Evolutionary conservation across 2,329 filamentous ascomycete genomes (phyloP), one percentile per base, ranked within the genome.

Genomic region (Fusarium phyllophilum): DNA sequence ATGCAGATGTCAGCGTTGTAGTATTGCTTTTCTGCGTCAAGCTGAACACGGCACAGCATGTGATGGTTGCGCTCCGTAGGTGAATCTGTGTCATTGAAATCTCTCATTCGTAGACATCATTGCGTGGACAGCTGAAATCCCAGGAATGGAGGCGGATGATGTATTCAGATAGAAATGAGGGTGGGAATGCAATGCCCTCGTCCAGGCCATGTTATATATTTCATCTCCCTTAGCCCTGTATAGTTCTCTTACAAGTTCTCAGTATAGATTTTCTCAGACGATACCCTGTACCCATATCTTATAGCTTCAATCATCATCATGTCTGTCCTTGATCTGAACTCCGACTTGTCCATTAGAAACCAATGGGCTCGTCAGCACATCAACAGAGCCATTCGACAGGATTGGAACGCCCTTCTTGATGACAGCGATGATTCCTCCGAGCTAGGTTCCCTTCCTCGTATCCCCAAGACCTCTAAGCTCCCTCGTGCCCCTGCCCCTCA

Each of bases 331-430:
- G 29, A 64, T 22, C 9, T 36, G 3, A 64, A 51, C 24, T 38
- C 33, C 2, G 36, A 51, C 11, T 31, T 64, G 41, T 64, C 62
- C 18, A 49, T 64, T 17, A 29, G 62, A 33, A 64, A 64, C 22
- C 62, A 64, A 33, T 64, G 62, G 62, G 56, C 62, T 44, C 56
- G 44, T 8, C 62, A 64, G 13, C 62, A 64, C 5, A 51, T 61
- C 1, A 45, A 44, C 18, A 46, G 38, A 42, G 62, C 62, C 26
- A 29, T 64, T 29, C 44, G 24, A 5, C 62, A 64, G 26, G 62
- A 59, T 9, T 64, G 62, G 62, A 64, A 64, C 20, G 31, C 48
- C 5, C 36, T 64, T n/a, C 36, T 64, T n/a, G n/a, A 64, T 3
- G 24, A 14, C 5, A 38, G 41, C 9, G 22, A 64, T 42, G 55